Conservation (phyloP, 2,329 filamentous ascomycete species). For the Ascochyta fabae region DNA sequence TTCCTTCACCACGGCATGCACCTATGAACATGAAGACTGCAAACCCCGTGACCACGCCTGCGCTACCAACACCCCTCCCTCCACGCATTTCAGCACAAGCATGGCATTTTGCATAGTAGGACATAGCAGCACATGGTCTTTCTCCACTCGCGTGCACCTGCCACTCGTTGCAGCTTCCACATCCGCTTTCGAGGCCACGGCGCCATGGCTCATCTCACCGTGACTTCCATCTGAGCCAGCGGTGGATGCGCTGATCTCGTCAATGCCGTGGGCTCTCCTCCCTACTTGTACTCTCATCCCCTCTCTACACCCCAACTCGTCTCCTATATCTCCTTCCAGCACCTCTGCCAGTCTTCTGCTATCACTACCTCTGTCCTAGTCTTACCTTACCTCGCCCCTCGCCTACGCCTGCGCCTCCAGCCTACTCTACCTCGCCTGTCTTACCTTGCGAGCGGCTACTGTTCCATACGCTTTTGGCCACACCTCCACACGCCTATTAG, state of each 20-base stretch:
- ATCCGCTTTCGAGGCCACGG: background rate
- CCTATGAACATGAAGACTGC: background rate
- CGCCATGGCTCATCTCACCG: background rate
- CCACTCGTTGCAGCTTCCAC: background rate
- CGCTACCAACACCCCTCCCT: no score
- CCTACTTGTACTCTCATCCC: constrained; percentile 1
- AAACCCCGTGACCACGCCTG: background rate
- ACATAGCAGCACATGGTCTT: background rate
- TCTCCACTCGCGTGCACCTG: background rate
- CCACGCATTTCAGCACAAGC: background rate
- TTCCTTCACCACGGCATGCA: background rate
- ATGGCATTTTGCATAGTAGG: no score
- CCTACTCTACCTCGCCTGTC: constrained; percentile 17
- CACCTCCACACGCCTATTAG: constrained; percentile 16
- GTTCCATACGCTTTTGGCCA: constrained; percentile 34
- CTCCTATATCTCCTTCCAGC: background rate
- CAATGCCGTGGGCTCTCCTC: background rate
- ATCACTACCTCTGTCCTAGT: constrained; percentile 13
- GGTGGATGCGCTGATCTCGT: background rate
- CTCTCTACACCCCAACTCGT: background rate
- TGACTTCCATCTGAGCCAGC: constrained; percentile 4
- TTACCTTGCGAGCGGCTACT: constrained; percentile 25
- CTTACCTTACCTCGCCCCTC: constrained; percentile 17
- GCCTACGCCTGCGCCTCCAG: constrained; percentile 5
- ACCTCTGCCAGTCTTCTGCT: background rate